A percentile compares a stretch with the other conserved stretches of the same genome.
These are phyloP conservation scores for Pyrrhoderma lamaoense DNA, from an alignment of 1,284 basidiomycete species.

Conservation along the genomic window DNA sequence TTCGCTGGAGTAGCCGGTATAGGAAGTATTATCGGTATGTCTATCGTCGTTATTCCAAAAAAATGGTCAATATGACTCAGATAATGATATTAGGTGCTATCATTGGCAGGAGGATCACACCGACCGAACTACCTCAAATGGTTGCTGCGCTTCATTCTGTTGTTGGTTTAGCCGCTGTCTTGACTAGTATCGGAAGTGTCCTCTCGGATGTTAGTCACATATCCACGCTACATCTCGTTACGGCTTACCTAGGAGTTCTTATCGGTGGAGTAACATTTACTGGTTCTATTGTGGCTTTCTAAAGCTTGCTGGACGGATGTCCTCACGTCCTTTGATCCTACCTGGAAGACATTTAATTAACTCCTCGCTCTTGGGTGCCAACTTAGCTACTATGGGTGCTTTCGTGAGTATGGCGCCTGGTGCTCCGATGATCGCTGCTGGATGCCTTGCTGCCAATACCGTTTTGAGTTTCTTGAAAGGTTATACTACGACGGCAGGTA, in stretches of 20 bases:
- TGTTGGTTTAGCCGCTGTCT: constrained; percentile 77
- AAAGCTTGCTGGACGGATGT: constrained; percentile 74
- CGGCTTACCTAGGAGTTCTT: constrained; percentile 79
- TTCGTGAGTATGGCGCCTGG: constrained; percentile 66
- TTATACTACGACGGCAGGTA: constrained; percentile 77
- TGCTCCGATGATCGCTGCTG: constrained; percentile 66
- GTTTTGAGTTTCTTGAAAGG: constrained; percentile 75
- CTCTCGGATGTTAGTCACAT: constrained; percentile 58
- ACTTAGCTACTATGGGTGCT: constrained; percentile 63
- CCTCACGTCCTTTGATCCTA: constrained; percentile 61
- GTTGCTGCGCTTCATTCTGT: constrained; percentile 71
- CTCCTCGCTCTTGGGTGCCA: constrained; percentile 56
- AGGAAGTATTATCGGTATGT: constrained; percentile 54
- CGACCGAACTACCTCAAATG: constrained; percentile 80
- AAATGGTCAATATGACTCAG: neutral
- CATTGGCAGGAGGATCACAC: constrained; percentile 74
- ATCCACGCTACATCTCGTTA: constrained; percentile 66
- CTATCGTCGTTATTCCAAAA: neutral
- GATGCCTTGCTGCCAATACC: constrained; percentile 66
- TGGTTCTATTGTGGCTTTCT: constrained; percentile 84
- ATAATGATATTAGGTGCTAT: constrained; percentile 29
- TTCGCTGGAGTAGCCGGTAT: constrained; percentile 69
- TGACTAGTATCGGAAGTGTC: constrained; percentile 77
- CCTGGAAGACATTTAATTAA: constrained; percentile 76
- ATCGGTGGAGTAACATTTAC: constrained; percentile 79